Evolutionary conservation across 2,329 filamentous ascomycete species (phyloP), one percentile per base, ranked within the genome.

Genomic region (Orbilia blumenaviensis): DNA sequence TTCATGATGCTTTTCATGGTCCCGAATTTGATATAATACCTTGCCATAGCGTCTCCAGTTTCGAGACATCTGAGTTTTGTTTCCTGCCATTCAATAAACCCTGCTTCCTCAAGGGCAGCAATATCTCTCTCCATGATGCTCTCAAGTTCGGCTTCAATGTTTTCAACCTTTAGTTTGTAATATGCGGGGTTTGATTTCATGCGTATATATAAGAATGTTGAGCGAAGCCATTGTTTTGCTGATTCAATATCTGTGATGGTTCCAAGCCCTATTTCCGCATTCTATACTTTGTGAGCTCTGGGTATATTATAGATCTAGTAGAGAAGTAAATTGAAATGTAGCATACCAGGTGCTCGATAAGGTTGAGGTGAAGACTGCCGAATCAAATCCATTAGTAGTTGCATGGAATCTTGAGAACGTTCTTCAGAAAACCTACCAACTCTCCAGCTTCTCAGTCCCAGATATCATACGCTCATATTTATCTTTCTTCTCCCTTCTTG

Each of bases 41-140:
- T 88, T 46, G 92, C 91, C 92, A 96, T 96, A 3, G 90, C 90
- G 67, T 90, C 86, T 0, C 92, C 92, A 80, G 91, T 92, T 56
- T 90, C 88, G 0, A 91, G 94, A 48, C 88, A 89, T 25, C 83
- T 85, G 54, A 94, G 86, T 2, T 82, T 82, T 0, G 84, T 81
- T 1, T 82, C 81, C 9, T 81, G 77, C 5, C 80, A 82, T 18
- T 81, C 76, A 10, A 93, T 84, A 5, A 95, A 84, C 0, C 86
- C 84, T 38, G 84, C 82, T 25, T 90, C 85, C 71, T 88, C 86
- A 0, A 96, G 84, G n/a, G 89, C 84, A 9, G 84, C 85, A 42
- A 95, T 87, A 71, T 91, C 89, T 60, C 88, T 88, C 78, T 87
- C 87, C 79, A 92, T 94, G 29, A 94, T 92, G 46, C 89, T 85